Evolutionary conservation across 1,284 basidiomycete genomes (phyloP).

Genomic region (Microbotryum saponariae): DNA sequence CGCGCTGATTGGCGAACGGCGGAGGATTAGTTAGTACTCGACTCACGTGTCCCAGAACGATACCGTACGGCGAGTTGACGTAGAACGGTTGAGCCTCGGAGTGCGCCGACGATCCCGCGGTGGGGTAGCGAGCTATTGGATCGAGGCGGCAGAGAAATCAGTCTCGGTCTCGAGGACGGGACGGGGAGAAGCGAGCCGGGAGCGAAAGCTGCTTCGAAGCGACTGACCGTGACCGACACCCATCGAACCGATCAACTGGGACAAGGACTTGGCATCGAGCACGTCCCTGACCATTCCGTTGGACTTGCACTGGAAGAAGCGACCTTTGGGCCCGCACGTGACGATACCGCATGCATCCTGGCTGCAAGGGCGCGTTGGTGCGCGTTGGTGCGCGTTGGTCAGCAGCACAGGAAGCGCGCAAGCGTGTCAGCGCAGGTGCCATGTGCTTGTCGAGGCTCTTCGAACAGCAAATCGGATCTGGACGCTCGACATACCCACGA

Average conservation of each 20-base stretch:
- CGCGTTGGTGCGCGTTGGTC: constrained; percentile 2
- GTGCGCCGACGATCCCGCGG: constrained; percentile 91
- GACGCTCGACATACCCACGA: constrained; percentile 43
- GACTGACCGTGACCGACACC: constrained; percentile 88
- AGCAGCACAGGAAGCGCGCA: constrained; percentile 27
- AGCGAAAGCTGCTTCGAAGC: constrained; percentile 28
- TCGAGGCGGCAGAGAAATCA: background rate
- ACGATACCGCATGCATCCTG: constrained; percentile 98
- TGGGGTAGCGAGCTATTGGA: constrained; percentile 80
- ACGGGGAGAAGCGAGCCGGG: constrained; percentile 10
- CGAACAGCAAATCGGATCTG: too few relatives aligned
- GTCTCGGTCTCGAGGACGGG: background rate
- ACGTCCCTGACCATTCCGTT: constrained; percentile 99
- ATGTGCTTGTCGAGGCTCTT: too few relatives aligned
- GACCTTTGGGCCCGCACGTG: constrained; percentile 88
- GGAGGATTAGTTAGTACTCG: too few relatives aligned
- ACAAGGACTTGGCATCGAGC: constrained; percentile 73
- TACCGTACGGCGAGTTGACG: constrained; percentile 97
- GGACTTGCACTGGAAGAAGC: constrained; percentile 98
- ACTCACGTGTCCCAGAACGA: constrained; percentile 91
- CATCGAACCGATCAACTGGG: constrained; percentile 83
- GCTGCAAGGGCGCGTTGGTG: constrained; percentile 51
- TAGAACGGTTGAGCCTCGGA: constrained; percentile 99
- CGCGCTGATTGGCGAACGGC: background rate
- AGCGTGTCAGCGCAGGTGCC: background rate